Conservation (phyloP, 2,329 filamentous ascomycete species). For the Phaeosphaeria sp. region DNA sequence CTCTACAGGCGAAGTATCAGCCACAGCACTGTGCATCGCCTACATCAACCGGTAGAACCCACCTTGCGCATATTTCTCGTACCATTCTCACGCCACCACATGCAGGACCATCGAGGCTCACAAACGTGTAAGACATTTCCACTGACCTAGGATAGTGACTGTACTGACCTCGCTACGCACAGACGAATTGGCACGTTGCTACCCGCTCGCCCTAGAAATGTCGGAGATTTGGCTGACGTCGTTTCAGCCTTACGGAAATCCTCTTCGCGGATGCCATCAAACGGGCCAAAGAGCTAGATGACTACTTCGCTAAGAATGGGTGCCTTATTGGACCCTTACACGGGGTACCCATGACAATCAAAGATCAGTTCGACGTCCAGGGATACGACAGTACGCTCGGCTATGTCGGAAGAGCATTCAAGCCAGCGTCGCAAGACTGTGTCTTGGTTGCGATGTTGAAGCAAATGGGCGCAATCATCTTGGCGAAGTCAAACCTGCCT, state of each 20-base stretch:
- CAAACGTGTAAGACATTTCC: slow-evolving; percentile 27
- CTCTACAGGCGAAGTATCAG: slow-evolving; percentile 35
- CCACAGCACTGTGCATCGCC: slow-evolving; percentile 34
- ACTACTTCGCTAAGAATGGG: slow-evolving; percentile 43
- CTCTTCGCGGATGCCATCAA: slow-evolving; percentile 54
- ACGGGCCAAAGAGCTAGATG: slow-evolving; percentile 51
- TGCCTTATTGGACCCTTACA: slow-evolving; percentile 56
- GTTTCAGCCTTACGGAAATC: slow-evolving; percentile 54
- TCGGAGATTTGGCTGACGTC: slow-evolving; percentile 55
- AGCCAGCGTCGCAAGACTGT: slow-evolving; percentile 59
- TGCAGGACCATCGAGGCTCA: slow-evolving; percentile 41
- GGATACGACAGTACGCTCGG: slow-evolving; percentile 61
- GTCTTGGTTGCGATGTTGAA: slow-evolving; percentile 65
- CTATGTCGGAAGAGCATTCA: slow-evolving; percentile 68
- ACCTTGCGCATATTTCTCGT: slow-evolving; percentile 20
- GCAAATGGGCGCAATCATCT: slow-evolving; percentile 57
- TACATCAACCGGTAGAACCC: slow-evolving; percentile 40
- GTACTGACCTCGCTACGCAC: slow-evolving; percentile 34
- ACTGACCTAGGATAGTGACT: background rate
- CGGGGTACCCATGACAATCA: slow-evolving; percentile 56
- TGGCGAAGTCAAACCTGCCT: slow-evolving; percentile 62
- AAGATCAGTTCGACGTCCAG: slow-evolving; percentile 59
- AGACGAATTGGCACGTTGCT: slow-evolving; percentile 52
- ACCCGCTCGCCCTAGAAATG: slow-evolving; percentile 56
- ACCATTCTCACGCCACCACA: slow-evolving; percentile 45